Conservation (phyloP, 495 filamentous ascomycete species). For the Annulohypoxylon nitens region DNA sequence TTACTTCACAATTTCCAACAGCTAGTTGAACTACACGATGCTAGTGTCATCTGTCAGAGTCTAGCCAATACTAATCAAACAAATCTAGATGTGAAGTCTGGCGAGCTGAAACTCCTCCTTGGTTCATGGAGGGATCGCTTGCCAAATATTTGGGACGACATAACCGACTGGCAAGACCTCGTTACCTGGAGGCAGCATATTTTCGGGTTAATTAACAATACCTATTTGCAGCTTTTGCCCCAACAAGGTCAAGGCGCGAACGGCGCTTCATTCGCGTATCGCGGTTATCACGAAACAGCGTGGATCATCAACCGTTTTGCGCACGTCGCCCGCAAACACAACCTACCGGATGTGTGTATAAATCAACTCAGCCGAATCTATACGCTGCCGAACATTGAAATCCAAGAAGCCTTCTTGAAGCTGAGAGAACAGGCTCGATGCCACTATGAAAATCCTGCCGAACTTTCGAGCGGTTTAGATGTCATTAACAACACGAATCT, state of each 20-base stretch:
- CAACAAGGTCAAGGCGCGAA: slow-evolving; percentile 84
- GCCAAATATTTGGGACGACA: slow-evolving; percentile 99
- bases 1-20: slow-evolving; percentile 98
- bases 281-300: slow-evolving; percentile 97
- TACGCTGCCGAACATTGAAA: slow-evolving; percentile 98
- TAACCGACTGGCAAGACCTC: slow-evolving; percentile 98
- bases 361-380: slow-evolving; percentile 97
- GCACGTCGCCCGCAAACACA: slow-evolving; percentile 96
- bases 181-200: slow-evolving; percentile 99
- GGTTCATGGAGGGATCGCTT: slow-evolving; percentile 95
- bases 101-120: slow-evolving; percentile 93
- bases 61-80: slow-evolving; percentile 82
- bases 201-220: slow-evolving; percentile 95
- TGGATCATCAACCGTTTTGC: slow-evolving; percentile 99
- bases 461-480: slow-evolving; percentile 91
- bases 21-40: slow-evolving; percentile 97
- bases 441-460: slow-evolving; percentile 93
- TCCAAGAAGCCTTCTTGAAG: slow-evolving; percentile 98
- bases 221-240: slow-evolving; percentile 88
- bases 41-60: slow-evolving; percentile 92
- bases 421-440: slow-evolving; percentile 97
- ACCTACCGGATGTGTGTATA: slow-evolving; percentile 96
- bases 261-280: slow-evolving; percentile 87
- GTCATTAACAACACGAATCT: slow-evolving; percentile 99
- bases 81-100: slow-evolving; percentile 94